These are phyloP conservation scores for Myriosclerotinia scirpicola DNA, from an alignment of 2,329 filamentous ascomycete genomes.

Conservation along the genomic window DNA sequence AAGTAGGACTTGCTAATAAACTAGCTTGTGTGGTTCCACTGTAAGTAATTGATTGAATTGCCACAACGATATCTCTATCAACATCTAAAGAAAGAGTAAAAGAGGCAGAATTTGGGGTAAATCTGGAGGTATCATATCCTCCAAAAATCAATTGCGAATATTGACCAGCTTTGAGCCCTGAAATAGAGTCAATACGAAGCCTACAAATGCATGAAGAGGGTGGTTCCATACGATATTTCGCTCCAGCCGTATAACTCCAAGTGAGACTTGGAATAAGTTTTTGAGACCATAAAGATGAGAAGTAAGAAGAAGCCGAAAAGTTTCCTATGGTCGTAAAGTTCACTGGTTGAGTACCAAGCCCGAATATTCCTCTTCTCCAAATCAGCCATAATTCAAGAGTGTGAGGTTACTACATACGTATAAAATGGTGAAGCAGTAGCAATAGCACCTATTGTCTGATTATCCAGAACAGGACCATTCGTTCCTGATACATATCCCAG, in stretches of 20 bases:
- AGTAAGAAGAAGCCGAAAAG: conserved; percentile 41
- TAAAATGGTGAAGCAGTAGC: conserved; percentile 43
- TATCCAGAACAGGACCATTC: conserved; percentile 32
- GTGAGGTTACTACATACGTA: conserved; percentile 35
- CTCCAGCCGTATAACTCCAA: conserved; percentile 66
- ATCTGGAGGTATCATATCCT: conserved; percentile 45
- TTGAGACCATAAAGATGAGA: conserved; percentile 43
- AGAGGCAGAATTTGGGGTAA: conserved; percentile 41
- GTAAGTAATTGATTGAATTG: conserved; percentile 45
- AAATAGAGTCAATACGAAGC: background rate
- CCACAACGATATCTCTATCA: conserved; percentile 45
- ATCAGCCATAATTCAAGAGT: conserved; percentile 16
- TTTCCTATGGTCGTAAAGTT: conserved; percentile 45
- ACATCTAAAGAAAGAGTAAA: conserved; percentile 44
- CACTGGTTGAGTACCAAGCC: conserved; percentile 44
- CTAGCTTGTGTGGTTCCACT: conserved; percentile 38
- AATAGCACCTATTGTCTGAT: conserved; percentile 35
- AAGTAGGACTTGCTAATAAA: conserved; percentile 41
- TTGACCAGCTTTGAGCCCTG: conserved; percentile 35
- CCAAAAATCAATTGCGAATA: conserved; percentile 45
- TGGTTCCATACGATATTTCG: conserved; percentile 53
- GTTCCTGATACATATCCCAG: conserved; percentile 26
- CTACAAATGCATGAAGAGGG: background rate
- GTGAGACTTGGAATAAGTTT: conserved; percentile 44
- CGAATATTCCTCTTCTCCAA: conserved; percentile 42